Evolutionary conservation across 2,329 filamentous ascomycete species (phyloP).

Genomic region (Penicillium vulpinum): DNA sequence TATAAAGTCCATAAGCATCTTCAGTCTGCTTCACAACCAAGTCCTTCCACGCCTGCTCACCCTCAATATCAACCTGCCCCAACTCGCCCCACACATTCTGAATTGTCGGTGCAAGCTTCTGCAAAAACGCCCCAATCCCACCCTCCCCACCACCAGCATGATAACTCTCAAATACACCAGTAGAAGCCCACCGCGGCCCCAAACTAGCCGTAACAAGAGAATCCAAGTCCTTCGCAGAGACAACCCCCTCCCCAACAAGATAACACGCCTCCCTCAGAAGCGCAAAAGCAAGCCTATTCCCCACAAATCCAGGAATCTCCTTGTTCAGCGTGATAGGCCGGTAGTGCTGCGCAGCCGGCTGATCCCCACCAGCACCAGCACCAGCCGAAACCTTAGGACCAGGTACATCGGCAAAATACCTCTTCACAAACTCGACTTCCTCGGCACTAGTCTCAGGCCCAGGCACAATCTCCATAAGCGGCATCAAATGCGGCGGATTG

Average conservation of each 20-base stretch:
- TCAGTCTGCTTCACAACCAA: conserved; percentile 48
- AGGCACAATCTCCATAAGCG: conserved; percentile 59
- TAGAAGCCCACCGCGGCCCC: conserved; percentile 57
- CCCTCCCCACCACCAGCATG: conserved; percentile 58
- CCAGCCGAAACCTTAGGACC: conserved; percentile 3
- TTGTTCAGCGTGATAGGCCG: conserved; percentile 53
- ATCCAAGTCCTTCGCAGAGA: conserved; percentile 55
- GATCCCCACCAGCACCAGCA: neutral
- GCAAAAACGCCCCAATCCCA: conserved; percentile 55
- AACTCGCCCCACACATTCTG: conserved; percentile 56
- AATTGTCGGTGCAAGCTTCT: conserved; percentile 58
- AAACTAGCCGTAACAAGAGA: conserved; percentile 53
- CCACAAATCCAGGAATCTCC: conserved; percentile 58
- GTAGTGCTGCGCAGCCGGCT: conserved; percentile 19
- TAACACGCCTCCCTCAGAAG: conserved; percentile 57
- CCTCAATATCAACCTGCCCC: conserved; percentile 38
- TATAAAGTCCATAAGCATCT: conserved; percentile 47
- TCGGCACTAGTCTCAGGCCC: conserved; percentile 43
- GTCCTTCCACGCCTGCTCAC: conserved; percentile 50
- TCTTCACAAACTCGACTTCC: conserved; percentile 27
- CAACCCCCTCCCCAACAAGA: conserved; percentile 56
- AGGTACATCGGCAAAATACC: conserved; percentile 42
- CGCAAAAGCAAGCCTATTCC: conserved; percentile 59
- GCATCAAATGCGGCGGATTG: conserved; percentile 64
- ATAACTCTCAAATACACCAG: conserved; percentile 60